Evolutionary conservation across 2,329 filamentous ascomycete species (phyloP), one percentile per base, ranked within the genome.

Genomic region (Stagonosporopsis chrysanthemi): DNA sequence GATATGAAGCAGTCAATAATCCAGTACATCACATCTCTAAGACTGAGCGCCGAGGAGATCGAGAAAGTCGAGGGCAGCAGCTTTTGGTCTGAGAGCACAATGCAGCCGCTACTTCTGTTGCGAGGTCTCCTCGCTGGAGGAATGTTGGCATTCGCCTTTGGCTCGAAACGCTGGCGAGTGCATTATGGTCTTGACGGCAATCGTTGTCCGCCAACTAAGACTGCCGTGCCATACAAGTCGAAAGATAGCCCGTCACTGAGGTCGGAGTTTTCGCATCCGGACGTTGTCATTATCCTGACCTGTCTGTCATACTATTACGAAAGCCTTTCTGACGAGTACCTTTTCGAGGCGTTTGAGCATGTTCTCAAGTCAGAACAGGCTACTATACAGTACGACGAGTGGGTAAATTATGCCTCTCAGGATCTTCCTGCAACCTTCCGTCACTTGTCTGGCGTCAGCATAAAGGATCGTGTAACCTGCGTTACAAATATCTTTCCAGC

Each of bases 231-330:
- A 0, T 91, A 83, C 45, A 79, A 84, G 11, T 86, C 86, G 0
- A 90, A 91, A 55, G 89, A 88, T 2, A 78, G 81, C 0, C 88
- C 89, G 0, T 83, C 82, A 0, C 82, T 84, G 0, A 81, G 84
- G 6, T 84, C 87, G 0, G 88, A 91, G 63, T 91, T 84, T 67
- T 85, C 86, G 0, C 88, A 92, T 61, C 87, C 88, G 0, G 84
- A 92, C 63, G 86, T 89, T 0, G 81, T 84, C 0, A 87, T 91
- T 2, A 31, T 86, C 0, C 77, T 91, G 1, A 91, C 88, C 0
- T 87, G 84, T 14, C 74, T 92, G 0, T 81, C 83, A 0, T 90
- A 89, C 64, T 92, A 92, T 64, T 88, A 90, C 45, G 75, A 76
- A 0, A 87, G 88, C 0, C 77, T 90, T 0, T 58, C 52, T 0